These are phyloP conservation scores for Porphyra umbilicalis DNA, from an alignment of 31 red algal genomes.

Conservation along the genomic window DNA sequence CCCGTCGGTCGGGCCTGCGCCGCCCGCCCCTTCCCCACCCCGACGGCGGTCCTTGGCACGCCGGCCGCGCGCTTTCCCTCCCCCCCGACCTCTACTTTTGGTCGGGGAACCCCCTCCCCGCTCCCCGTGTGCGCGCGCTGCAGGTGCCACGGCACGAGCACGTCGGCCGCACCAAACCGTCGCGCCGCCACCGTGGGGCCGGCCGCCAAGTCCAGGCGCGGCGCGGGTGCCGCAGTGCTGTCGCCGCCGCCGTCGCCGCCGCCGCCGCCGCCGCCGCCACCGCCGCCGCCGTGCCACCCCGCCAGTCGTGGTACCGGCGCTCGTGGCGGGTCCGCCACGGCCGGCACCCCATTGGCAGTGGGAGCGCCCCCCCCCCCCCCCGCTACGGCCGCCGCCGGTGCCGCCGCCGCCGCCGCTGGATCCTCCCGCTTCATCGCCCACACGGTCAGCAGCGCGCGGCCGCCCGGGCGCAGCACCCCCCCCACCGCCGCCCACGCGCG, in stretches of 20 bases:
- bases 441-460: slow-evolving; percentile 51
- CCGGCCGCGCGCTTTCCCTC: too few species aligned
- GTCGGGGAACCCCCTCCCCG: not conserved
- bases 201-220: not conserved
- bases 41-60: not conserved
- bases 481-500: slow-evolving; percentile 42
- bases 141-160: slow-evolving; percentile 66
- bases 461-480: slow-evolving; percentile 49
- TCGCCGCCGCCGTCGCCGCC: slow-evolving; percentile 15
- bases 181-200: slow-evolving; percentile 15
- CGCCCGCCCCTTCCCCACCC: not conserved
- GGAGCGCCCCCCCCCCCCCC: too few species aligned
- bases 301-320: too few species aligned
- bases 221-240: not conserved
- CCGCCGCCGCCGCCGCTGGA: not conserved
- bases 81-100: too few species aligned
- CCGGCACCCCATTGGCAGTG: too few species aligned
- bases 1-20: too few species aligned
- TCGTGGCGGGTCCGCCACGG: too few species aligned
- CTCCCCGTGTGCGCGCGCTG: slow-evolving; percentile 13
- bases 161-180: slow-evolving; percentile 45
- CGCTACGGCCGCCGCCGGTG: not conserved
- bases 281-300: too few species aligned
- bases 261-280: not conserved
- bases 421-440: slow-evolving; percentile 65